Evolutionary conservation across 305 asterid species (phyloP), one percentile per base, ranked within the genome.

Genomic region (Fraxinus sp.): DNA sequence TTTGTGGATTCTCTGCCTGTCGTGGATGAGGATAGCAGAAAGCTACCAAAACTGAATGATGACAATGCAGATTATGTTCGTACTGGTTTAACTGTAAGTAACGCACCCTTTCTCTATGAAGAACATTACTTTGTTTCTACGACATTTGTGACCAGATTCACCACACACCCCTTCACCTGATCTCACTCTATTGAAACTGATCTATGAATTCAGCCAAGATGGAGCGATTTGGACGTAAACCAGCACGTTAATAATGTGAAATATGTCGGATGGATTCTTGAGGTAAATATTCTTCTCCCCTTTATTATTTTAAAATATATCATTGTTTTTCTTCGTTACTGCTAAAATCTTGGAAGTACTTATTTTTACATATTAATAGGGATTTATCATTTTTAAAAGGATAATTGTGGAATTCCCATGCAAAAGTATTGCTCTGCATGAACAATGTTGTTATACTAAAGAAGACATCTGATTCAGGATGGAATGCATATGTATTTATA

Each of bases 221-320:
- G 99, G 99, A 89, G 90, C 46, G 99, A 96, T 81, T 87, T 96
- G 30, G 98, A 96, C 88, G 95, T 94, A 30, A 96, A 96, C 87
- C 98, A 91, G 86, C 99, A 96, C 84, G 99, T 96, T 88, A 96
- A 96, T 83, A 96, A 96, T 84, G 99, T 96, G 83, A 96, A 96
- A 85, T 96, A 96, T 81, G 87, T 96, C 78, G 97, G 95, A 80
- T 96, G 99, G 99, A 91, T 96, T 89, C 95, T 96, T 74, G 99
- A 96, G 98, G 99, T 94, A 86, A 79, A 77, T 52, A 16, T 20
- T 83, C 78, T 77, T 8, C 33, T 78, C 64, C 66, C 68, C 62
- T 70, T 52, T 7, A 52, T n/a, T 52, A 52, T 52, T 16, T 16
- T 52, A 16, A n/a, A 16, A n/a, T 16, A 16, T 52, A 4, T 46